Percentiles rank a stretch among this genome's conserved stretches.
Evolutionary conservation across 192 early-diverging fungal species (phyloP).

Genomic region (Gonapodya sp.): DNA sequence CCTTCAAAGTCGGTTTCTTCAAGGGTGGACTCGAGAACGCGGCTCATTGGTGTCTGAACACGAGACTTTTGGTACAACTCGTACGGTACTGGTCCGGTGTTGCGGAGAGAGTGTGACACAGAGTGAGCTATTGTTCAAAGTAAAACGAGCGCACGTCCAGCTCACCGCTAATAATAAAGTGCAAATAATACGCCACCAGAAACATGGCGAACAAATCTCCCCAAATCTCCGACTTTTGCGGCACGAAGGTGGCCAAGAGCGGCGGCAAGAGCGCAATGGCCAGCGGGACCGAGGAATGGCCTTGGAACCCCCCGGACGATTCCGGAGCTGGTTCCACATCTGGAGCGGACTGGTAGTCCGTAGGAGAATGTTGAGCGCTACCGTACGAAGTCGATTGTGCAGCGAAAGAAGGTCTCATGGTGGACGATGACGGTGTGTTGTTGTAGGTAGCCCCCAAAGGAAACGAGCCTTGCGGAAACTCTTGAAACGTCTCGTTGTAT

Average conservation of each 20-base stretch:
- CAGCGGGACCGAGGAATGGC: slow-evolving; percentile 2
- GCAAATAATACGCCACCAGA: slow-evolving; percentile 2
- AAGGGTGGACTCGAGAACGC: neutral
- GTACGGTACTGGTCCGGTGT: neutral
- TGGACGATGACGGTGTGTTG: too few species aligned
- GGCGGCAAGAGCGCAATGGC: slow-evolving; percentile 2
- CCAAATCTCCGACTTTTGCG: slow-evolving; percentile 1
- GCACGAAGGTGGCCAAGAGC: neutral
- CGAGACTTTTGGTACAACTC: neutral
- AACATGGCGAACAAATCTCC: neutral
- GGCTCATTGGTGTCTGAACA: neutral
- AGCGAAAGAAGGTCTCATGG: too few species aligned
- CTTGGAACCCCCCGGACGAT: neutral
- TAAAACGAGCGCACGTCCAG: neutral
- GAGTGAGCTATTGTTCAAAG: neutral
- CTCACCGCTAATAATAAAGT: neutral
- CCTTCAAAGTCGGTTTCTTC: neutral
- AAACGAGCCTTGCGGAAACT: neutral
- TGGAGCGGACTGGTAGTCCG: neutral
- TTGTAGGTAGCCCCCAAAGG: too few species aligned
- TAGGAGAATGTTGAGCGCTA: too few species aligned
- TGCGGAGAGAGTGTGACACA: neutral
- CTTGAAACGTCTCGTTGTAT: neutral
- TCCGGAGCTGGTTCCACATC: neutral
- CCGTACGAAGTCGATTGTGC: too few species aligned